Percentiles rank a stretch among this genome's conserved stretches.
Evolutionary conservation across 176 grass and related monocot species (phyloP).

Genomic region (Phyllostachys edulis): DNA sequence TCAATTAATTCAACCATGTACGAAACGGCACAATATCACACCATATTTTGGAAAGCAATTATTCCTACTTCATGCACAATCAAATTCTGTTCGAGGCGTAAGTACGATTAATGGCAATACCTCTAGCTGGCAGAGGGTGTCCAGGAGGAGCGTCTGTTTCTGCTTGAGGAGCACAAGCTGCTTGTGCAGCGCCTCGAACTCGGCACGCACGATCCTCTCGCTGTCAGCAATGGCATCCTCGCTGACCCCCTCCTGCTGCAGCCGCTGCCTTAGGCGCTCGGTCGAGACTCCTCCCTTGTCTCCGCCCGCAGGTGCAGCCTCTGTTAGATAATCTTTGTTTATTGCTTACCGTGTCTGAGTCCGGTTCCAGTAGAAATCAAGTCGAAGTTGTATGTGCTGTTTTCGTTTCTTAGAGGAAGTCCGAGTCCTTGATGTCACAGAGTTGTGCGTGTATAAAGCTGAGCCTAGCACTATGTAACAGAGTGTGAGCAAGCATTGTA

Average conservation of each 20-base stretch:
- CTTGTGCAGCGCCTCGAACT: slow-evolving; percentile 83
- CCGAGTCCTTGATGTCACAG: too few species aligned
- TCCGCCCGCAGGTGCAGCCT: too few species aligned
- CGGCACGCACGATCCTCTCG: slow-evolving; percentile 71
- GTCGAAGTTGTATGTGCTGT: too few species aligned
- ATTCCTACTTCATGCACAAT: background rate
- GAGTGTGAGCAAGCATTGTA: too few species aligned
- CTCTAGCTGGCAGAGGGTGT: slow-evolving; percentile 92
- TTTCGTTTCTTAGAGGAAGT: too few species aligned
- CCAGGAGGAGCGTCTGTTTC: slow-evolving; percentile 61
- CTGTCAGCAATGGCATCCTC: slow-evolving; percentile 67
- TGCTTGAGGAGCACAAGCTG: slow-evolving; percentile 80
- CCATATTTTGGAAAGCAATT: background rate
- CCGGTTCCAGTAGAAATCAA: too few species aligned
- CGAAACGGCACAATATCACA: slow-evolving; percentile 11
- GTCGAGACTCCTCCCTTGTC: too few species aligned
- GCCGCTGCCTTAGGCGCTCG: slow-evolving; percentile 68
- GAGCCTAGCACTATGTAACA: too few species aligned
- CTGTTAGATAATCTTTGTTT: too few species aligned
- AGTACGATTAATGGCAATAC: slow-evolving; percentile 41
- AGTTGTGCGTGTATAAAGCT: too few species aligned
- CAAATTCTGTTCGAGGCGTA: background rate
- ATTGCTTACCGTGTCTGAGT: too few species aligned
- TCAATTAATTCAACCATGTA: slow-evolving; percentile 23
- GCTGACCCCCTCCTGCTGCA: slow-evolving; percentile 68